These are phyloP conservation scores for Sapria himalayana DNA, from an alignment of 345 rosid species.

Conservation along the genomic window DNA sequence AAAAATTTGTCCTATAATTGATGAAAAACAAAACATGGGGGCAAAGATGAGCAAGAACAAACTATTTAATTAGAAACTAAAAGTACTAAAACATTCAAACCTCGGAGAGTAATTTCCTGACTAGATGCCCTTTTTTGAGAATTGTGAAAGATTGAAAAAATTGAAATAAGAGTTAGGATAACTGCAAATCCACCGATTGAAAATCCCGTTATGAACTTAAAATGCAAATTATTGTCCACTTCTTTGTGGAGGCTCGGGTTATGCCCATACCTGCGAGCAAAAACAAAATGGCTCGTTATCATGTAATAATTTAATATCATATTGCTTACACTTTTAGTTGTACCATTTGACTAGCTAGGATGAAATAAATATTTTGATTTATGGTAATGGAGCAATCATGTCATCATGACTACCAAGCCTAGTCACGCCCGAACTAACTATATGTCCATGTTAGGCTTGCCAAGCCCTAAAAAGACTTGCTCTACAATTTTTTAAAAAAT, in stretches of 20 bases:
- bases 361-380: too few species aligned
- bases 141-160: constrained; percentile 20
- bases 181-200: constrained; percentile 29
- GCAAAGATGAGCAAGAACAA: constrained; percentile 1
- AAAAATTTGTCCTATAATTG: too few species aligned
- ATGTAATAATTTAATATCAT: neutral
- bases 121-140: constrained; percentile 15
- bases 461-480: too few species aligned
- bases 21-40: constrained; percentile 1
- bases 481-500: too few species aligned
- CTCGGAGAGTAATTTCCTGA: constrained; percentile 23
- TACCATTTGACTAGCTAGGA: too few species aligned
- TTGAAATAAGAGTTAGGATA: constrained; percentile 27
- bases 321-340: constrained; percentile 2
- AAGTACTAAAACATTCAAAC: constrained; percentile 12
- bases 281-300: neutral
- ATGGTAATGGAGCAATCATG: too few species aligned
- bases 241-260: constrained; percentile 42
- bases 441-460: too few species aligned
- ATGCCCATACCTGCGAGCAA: constrained; percentile 32
- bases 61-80: constrained; percentile 1
- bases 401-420: too few species aligned
- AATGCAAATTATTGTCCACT: constrained; percentile 18
- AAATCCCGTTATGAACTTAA: constrained; percentile 35
- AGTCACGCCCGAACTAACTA: too few species aligned